Conservation (phyloP, 1,139 yeast genomes). For the Meyerozyma elateridarum region DNA sequence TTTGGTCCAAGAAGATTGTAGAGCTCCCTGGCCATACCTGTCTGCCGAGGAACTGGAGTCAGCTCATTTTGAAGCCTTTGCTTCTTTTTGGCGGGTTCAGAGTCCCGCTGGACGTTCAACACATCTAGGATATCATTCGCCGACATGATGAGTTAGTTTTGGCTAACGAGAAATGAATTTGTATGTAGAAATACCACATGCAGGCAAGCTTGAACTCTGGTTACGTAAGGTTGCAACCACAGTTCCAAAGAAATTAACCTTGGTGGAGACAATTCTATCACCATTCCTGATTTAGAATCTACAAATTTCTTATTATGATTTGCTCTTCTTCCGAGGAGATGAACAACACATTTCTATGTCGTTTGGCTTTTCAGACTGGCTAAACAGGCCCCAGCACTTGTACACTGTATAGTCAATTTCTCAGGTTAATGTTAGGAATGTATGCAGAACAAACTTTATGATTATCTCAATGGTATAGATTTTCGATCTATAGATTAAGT, state of each 20-base stretch:
- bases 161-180: background rate
- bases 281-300: too few relatives aligned
- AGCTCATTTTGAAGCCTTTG: slow-evolving; percentile 22
- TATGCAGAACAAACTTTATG: too few relatives aligned
- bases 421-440: too few relatives aligned
- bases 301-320: too few relatives aligned
- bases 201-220: background rate
- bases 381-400: too few relatives aligned
- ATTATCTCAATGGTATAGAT: too few relatives aligned
- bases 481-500: background rate
- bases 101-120: slow-evolving; percentile 55
- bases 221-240: background rate
- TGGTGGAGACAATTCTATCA: background rate
- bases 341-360: background rate
- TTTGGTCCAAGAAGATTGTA: slow-evolving; percentile 87
- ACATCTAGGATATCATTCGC: slow-evolving; percentile 74
- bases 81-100: slow-evolving; percentile 36
- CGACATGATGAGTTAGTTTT: slow-evolving; percentile 26
- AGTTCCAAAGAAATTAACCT: background rate
- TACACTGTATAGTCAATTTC: too few relatives aligned
- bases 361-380: too few relatives aligned
- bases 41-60: slow-evolving; percentile 37
- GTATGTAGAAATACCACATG: background rate
- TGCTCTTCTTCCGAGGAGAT: too few relatives aligned
- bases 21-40: slow-evolving; percentile 89